Conservation (phyloP, 768 basidiomycete genomes). For the Grammothele lineata region DNA sequence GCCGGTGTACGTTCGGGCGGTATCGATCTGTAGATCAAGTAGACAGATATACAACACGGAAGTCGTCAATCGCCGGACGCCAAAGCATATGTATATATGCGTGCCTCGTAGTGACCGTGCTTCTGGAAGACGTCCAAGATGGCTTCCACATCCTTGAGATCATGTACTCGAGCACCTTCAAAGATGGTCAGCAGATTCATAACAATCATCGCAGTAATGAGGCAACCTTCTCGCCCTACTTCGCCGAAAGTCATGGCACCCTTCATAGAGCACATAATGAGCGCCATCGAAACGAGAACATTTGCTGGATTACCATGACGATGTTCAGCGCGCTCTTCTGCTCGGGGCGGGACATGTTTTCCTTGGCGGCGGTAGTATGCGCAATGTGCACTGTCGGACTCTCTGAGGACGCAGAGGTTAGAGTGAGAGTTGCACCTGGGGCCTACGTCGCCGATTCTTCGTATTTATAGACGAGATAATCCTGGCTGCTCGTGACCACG, state of each 20-base stretch:
- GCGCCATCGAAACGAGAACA: no score
- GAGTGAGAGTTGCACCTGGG: not conserved
- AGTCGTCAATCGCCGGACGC: no score
- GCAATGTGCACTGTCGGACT: no score
- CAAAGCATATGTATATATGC: conserved; percentile 3
- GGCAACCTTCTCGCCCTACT: conserved; percentile 37
- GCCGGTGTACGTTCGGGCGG: conserved; percentile 18
- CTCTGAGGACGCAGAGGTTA: no score
- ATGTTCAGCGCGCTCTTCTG: conserved; percentile 44
- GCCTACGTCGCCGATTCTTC: no score
- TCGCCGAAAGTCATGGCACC: conserved; percentile 56
- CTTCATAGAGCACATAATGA: conserved; percentile 27
- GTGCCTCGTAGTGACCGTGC: conserved; percentile 53
- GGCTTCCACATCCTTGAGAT: conserved; percentile 42
- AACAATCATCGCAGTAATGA: not conserved
- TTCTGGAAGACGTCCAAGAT: conserved; percentile 50
- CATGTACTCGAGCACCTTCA: conserved; percentile 41
- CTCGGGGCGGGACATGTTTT: conserved; percentile 10
- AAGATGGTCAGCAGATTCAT: conserved; percentile 6
- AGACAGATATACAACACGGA: not conserved
- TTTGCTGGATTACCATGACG: conserved; percentile 51
- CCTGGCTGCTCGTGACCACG: no score
- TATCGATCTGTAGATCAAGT: conserved; percentile 20
- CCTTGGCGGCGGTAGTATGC: no score
- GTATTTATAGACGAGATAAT: no score